Evolutionary conservation across 2,329 filamentous ascomycete species (phyloP).

Genomic region (Penicillium janthinellum): DNA sequence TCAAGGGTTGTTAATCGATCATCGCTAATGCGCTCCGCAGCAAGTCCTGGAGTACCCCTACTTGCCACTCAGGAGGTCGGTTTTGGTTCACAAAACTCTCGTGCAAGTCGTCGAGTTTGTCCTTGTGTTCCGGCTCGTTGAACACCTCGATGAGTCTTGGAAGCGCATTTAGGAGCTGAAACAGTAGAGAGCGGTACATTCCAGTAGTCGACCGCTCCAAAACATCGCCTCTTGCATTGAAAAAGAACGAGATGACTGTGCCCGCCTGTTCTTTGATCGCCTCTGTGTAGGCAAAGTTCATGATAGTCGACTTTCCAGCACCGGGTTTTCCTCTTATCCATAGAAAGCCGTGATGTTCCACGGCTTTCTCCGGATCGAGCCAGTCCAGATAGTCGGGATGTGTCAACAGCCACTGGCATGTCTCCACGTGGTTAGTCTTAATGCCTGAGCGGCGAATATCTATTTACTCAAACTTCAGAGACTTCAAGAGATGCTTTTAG

Average conservation of each 20-base stretch:
- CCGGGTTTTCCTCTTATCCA: conserved; percentile 47
- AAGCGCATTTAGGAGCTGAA: conserved; percentile 27
- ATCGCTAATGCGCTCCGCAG: no score
- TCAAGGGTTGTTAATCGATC: conserved; percentile 22
- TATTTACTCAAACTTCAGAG: conserved; percentile 45
- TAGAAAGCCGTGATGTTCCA: conserved; percentile 34
- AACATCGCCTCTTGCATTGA: conserved; percentile 28
- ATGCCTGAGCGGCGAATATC: conserved; percentile 43
- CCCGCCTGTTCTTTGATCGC: conserved; percentile 22
- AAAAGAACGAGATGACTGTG: conserved; percentile 29
- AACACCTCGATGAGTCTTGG: no score
- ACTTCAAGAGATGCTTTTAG: conserved; percentile 23
- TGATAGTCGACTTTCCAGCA: conserved; percentile 43
- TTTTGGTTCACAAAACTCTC: no score
- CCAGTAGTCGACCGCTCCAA: conserved; percentile 29
- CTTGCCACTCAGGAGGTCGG: no score
- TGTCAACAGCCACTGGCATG: conserved; percentile 48
- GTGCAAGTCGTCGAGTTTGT: no score
- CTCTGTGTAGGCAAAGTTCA: conserved; percentile 46
- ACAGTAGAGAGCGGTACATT: conserved; percentile 33
- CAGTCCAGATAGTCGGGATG: conserved; percentile 42
- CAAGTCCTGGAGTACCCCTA: no score
- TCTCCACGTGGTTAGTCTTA: conserved; percentile 40
- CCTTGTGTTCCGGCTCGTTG: no score
- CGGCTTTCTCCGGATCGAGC: conserved; percentile 32